These are phyloP conservation scores for Paramecium tetraurelia DNA, from an alignment of 73 alveolate species.

Conservation along the genomic window DNA sequence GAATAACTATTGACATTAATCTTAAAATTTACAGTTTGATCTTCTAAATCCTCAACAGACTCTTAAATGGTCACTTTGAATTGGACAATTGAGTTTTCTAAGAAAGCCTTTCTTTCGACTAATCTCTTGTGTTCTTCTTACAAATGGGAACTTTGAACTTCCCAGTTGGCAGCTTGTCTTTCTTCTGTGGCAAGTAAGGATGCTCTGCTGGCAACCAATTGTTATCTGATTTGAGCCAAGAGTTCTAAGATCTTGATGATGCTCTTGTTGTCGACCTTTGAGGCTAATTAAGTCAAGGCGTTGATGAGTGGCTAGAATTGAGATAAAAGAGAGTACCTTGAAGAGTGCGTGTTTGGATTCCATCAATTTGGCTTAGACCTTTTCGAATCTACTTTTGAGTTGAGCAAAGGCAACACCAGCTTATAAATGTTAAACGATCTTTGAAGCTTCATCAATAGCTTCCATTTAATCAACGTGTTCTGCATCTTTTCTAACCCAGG, in stretches of 20 bases:
- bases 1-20: constrained; percentile 13
- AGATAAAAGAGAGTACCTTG: background rate
- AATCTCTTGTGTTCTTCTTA: constrained; percentile 52
- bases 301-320: background rate
- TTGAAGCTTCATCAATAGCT: constrained; percentile 27
- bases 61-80: constrained; percentile 35
- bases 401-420: constrained; percentile 50
- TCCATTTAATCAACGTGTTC: constrained; percentile 30
- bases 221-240: constrained; percentile 37
- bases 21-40: background rate
- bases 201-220: constrained; percentile 37
- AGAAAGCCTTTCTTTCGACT: constrained; percentile 9
- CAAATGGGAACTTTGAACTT: background rate
- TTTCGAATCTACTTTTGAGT: constrained; percentile 31
- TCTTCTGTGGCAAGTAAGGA: constrained; percentile 43
- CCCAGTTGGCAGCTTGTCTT: constrained; percentile 27
- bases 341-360: constrained; percentile 18
- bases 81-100: background rate
- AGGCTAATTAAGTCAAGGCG: background rate
- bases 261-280: constrained; percentile 30
- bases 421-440: constrained; percentile 38
- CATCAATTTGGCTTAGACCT: constrained; percentile 2
- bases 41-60: constrained; percentile 46
- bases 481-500: constrained; percentile 14
- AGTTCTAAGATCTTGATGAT: constrained; percentile 27